Base-by-base conservation (phyloP, 257 asterid species). In the Solanum dulcamara region DNA sequence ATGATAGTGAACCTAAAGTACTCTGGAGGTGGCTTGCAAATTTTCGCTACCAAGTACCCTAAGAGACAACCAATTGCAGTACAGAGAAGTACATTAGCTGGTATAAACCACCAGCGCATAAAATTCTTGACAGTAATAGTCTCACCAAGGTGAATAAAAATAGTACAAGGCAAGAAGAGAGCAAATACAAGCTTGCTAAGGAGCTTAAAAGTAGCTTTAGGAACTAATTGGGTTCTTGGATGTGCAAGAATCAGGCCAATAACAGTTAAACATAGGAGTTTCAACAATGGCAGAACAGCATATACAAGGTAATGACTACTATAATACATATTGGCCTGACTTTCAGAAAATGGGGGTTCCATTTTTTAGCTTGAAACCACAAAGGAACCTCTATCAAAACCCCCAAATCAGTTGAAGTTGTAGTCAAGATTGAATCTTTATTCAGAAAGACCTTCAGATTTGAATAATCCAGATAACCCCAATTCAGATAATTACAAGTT, bases 101-200 rank as follows among this genome's bases (percentile, higher is more conserved):
- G 98, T 75, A 96, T 92, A 86, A 96, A 96, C 99, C 99, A 96
- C 99, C 98, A 96, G 0, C 81, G 86, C 4, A 57, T 35, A 82
- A 96, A 94, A 86, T 95, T 96, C 88, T 90, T 59, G 10, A 92
- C 62, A 37, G 95, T 95, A 60, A 96, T 95, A 4, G 97, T 86
- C 86, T 96, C 97, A 7, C 99, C 98, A 2, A 96, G 93, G 88
- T 96, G 98, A 82, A 89, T 92, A 88, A 96, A 96, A 60, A 96
- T 96, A 53, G 92, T 64, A 80, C 98, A 94, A 4, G 99, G 99
- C 89, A 96, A 90, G 90, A 96, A 96, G 53, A 96, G 72, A 33
- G 92, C 98, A 72, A 96, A 96, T 6, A 96, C 97, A 50, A 96
- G 98, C 91, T 94, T 96, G 92, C 97, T 92, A 2, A 96, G 96